phyloP scores from a whole-genome alignment of 1,139 yeast genomes.

The Pneumocystis oryctolagi region DNA sequence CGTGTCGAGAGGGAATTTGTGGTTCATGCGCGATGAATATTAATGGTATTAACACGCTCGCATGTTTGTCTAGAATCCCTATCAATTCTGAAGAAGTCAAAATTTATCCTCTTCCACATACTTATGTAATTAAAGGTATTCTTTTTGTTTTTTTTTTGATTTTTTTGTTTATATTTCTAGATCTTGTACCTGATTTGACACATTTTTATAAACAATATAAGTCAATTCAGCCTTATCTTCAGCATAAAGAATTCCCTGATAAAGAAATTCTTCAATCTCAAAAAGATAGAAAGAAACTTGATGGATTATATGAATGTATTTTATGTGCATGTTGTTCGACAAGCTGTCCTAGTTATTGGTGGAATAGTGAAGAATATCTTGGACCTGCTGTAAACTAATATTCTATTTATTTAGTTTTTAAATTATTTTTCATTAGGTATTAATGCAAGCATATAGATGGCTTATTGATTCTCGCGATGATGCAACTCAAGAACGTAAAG shows the following conservation, averaged over 20 bases:
- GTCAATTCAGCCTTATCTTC: conserved; percentile 92
- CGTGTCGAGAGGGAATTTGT: conserved; percentile 99
- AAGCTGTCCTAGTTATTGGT: conserved; percentile 98
- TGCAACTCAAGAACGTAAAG: conserved; percentile 67
- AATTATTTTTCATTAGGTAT: conserved; percentile 51
- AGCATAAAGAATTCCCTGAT: conserved; percentile 70
- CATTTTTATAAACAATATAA: conserved; percentile 96
- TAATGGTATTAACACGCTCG: conserved; percentile 92
- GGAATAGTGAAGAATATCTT: conserved; percentile 97
- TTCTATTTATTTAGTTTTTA: conserved; percentile 70
- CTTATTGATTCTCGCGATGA: conserved; percentile 93
- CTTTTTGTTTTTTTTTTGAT: conserved; percentile 96
- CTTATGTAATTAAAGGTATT: conserved; percentile 92
- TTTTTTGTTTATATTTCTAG: not conserved
- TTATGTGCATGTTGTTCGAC: conserved; percentile 98
- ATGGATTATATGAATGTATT: conserved; percentile 94
- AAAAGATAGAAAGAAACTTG: conserved; percentile 90
- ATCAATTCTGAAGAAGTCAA: conserved; percentile 64
- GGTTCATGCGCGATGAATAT: conserved; percentile 99
- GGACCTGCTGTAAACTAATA: conserved; percentile 99
- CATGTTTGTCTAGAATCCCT: conserved; percentile 90
- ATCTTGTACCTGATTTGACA: conserved; percentile 84
- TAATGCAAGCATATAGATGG: conserved; percentile 99
- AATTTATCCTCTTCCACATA: conserved; percentile 94
- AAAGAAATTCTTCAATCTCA: conserved; percentile 90